These are phyloP conservation scores for Trapa incisa DNA, from an alignment of 345 rosid genomes.

Conservation along the genomic window DNA sequence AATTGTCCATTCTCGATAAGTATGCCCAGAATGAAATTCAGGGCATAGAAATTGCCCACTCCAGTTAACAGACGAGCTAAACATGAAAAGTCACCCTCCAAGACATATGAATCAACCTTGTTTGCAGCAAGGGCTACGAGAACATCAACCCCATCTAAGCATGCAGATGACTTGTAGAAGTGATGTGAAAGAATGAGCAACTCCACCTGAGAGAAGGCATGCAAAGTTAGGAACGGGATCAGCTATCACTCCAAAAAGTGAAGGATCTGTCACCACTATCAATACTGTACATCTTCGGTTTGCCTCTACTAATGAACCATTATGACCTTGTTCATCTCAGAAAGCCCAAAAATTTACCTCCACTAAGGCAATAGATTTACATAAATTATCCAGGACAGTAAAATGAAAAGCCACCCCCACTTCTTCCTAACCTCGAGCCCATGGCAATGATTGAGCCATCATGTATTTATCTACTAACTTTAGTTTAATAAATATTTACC, in stretches of 20 bases:
- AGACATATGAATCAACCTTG: constrained; percentile 85
- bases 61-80: constrained; percentile 92
- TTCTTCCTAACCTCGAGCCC: not conserved
- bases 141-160: constrained; percentile 99
- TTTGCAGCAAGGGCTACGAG: constrained; percentile 96
- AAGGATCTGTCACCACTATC: not conserved
- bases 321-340: not conserved
- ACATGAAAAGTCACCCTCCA: constrained; percentile 92
- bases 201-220: constrained; percentile 55
- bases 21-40: constrained; percentile 87
- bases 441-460: not conserved
- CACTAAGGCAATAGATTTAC: not conserved
- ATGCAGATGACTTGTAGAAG: constrained; percentile 91
- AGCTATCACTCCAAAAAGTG: not conserved
- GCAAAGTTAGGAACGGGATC: not conserved
- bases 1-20: constrained; percentile 92
- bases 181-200: constrained; percentile 94
- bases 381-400: not conserved
- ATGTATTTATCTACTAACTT: not conserved
- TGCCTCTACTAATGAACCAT: too few species aligned
- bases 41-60: constrained; percentile 91
- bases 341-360: not conserved
- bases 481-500: constrained; percentile 24
- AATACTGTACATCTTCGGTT: too few species aligned
- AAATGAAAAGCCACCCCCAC: not conserved